Percentiles rank a stretch among this genome's conserved stretches.
These are phyloP conservation scores for Eustoma russellianum DNA, from an alignment of 257 asterid species.

Conservation along the genomic window DNA sequence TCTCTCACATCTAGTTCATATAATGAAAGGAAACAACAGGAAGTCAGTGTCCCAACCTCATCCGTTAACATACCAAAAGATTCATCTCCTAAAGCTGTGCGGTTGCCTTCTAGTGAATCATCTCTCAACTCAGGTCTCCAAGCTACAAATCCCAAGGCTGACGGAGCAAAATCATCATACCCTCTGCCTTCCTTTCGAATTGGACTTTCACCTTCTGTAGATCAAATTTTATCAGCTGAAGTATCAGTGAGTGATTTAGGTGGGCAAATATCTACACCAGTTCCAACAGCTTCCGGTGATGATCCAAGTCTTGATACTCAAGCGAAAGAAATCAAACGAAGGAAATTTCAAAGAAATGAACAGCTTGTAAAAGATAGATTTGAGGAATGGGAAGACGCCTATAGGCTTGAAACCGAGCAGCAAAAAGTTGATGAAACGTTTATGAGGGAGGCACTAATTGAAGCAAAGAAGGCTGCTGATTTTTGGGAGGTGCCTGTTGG, in stretches of 20 bases:
- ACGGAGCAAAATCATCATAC: conserved; percentile 18
- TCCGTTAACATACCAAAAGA: conserved; percentile 25
- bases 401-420: conserved; percentile 58
- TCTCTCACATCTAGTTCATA: conserved; percentile 37
- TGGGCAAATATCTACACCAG: conserved; percentile 21
- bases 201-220: conserved; percentile 24
- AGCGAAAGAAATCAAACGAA: conserved; percentile 29
- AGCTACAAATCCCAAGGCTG: conserved; percentile 21
- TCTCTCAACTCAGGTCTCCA: conserved; percentile 16
- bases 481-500: conserved; percentile 99
- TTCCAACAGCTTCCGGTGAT: conserved; percentile 21
- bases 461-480: conserved; percentile 91
- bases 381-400: conserved; percentile 95
- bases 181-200: conserved; percentile 30
- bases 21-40: conserved; percentile 27
- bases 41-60: conserved; percentile 28
- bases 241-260: conserved; percentile 27
- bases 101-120: conserved; percentile 30
- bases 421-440: conserved; percentile 68
- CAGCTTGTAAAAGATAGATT: conserved; percentile 58
- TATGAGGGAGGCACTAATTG: conserved; percentile 89
- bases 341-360: conserved; percentile 54
- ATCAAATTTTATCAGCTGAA: conserved; percentile 11
- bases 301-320: conserved; percentile 25
- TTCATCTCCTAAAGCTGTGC: conserved; percentile 18